Percentiles rank a stretch among this genome's conserved stretches.
These are phyloP conservation scores for Ensete ventricosum DNA, from an alignment of 176 grass and related monocot species.

Conservation along the genomic window DNA sequence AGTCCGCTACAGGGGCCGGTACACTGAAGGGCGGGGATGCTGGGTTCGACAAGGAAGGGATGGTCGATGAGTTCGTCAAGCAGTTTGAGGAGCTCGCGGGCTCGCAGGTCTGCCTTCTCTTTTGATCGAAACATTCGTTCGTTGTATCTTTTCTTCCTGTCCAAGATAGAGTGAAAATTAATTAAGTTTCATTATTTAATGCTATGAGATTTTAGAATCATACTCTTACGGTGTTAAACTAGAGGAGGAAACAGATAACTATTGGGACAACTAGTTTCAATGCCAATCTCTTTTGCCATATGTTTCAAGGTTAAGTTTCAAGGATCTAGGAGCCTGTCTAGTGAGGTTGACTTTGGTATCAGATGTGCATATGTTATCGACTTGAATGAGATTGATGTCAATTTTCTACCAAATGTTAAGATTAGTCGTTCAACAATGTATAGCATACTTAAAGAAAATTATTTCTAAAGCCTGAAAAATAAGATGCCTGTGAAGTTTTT, in stretches of 20 bases:
- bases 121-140: neutral
- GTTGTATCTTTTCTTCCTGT: neutral
- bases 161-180: neutral
- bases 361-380: too few species aligned
- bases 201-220: too few species aligned
- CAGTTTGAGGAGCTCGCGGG: constrained; percentile 96
- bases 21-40: constrained; percentile 11
- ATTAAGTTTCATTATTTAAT: neutral
- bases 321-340: neutral
- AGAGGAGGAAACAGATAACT: neutral
- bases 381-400: too few species aligned
- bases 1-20: constrained; percentile 46
- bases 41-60: constrained; percentile 52
- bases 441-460: too few species aligned
- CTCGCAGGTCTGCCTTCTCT: constrained; percentile 34
- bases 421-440: too few species aligned
- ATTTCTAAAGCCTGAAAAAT: too few species aligned
- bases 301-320: neutral
- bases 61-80: constrained; percentile 98
- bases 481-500: too few species aligned
- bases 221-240: neutral
- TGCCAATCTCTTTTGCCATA: neutral
- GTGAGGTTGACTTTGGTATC: too few species aligned
- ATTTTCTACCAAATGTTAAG: too few species aligned
- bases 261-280: neutral